phyloP scores from a whole-genome alignment of 805 yeast species.

The Yamadazyma endophytica region DNA sequence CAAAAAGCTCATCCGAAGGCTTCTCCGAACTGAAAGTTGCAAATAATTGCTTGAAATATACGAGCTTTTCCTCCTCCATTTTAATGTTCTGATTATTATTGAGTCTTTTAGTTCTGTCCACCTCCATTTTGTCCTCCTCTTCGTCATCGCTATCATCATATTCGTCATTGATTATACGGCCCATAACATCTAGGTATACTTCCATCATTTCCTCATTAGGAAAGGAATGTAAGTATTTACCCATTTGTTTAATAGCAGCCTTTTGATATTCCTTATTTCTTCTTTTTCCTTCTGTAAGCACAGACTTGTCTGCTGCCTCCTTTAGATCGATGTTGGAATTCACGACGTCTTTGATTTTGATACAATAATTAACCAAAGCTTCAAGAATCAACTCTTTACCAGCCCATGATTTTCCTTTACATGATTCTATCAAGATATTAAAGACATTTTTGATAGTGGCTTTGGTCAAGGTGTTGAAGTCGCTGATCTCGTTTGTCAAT shows the following conservation, averaged over 20 bases:
- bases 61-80: slow-evolving; percentile 45
- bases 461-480: slow-evolving; percentile 20
- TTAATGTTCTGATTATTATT: slow-evolving; percentile 14
- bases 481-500: slow-evolving; percentile 41
- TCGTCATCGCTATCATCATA: slow-evolving; percentile 28
- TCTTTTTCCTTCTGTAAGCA: slow-evolving; percentile 60
- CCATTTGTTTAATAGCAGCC: slow-evolving; percentile 49
- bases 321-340: slow-evolving; percentile 19
- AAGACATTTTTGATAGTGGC: slow-evolving; percentile 33
- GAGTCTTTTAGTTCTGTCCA: slow-evolving; percentile 8
- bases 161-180: slow-evolving; percentile 31
- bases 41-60: slow-evolving; percentile 32
- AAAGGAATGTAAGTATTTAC: slow-evolving; percentile 43
- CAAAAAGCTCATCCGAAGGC: slow-evolving; percentile 15
- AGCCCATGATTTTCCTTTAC: slow-evolving; percentile 77
- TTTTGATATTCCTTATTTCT: slow-evolving; percentile 62
- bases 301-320: slow-evolving; percentile 37
- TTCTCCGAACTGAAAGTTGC: slow-evolving; percentile 17
- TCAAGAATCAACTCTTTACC: slow-evolving; percentile 79
- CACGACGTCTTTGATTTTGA: slow-evolving; percentile 36
- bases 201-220: slow-evolving; percentile 31
- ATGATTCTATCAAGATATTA: slow-evolving; percentile 51
- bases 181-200: slow-evolving; percentile 34
- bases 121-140: slow-evolving; percentile 30
- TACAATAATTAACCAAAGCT: slow-evolving; percentile 59